Evolutionary conservation across 2,329 filamentous ascomycete genomes (phyloP).

Genomic region (Fusarium setosum): DNA sequence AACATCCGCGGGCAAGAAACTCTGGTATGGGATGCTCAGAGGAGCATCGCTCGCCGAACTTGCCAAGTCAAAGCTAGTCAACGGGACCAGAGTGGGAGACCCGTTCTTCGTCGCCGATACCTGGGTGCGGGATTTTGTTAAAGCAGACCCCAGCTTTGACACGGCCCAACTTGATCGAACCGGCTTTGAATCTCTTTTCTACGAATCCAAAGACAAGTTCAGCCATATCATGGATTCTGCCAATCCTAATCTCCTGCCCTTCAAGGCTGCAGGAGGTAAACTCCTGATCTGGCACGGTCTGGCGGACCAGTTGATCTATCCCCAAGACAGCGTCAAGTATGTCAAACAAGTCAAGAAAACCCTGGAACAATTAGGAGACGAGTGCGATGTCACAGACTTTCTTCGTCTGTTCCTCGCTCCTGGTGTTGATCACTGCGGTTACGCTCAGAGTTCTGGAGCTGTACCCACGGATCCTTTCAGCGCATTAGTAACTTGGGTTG

Average conservation of each 20-base stretch:
- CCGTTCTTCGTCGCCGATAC: not conserved
- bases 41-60: not conserved
- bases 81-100: not conserved
- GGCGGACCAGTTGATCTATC: constrained; percentile 8
- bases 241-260: constrained; percentile 43
- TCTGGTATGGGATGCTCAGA: not conserved
- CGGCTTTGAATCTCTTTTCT: not conserved
- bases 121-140: constrained; percentile 1
- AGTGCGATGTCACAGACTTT: not conserved
- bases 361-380: not conserved
- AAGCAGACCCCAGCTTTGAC: not conserved
- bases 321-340: not conserved
- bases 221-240: constrained; percentile 32
- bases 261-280: constrained; percentile 51
- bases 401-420: constrained; percentile 9
- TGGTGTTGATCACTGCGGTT: constrained; percentile 12
- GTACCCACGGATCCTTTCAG: constrained; percentile 4
- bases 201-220: not conserved
- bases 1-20: not conserved
- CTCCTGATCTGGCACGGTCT: constrained; percentile 54
- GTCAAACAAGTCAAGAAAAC: not conserved
- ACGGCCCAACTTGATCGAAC: not conserved
- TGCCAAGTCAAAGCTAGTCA: not conserved
- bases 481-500: constrained; percentile 11
- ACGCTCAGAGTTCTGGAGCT: not conserved